phyloP scores from a whole-genome alignment of 352 stramenopile genomes.

The Phytopythium litorale region DNA sequence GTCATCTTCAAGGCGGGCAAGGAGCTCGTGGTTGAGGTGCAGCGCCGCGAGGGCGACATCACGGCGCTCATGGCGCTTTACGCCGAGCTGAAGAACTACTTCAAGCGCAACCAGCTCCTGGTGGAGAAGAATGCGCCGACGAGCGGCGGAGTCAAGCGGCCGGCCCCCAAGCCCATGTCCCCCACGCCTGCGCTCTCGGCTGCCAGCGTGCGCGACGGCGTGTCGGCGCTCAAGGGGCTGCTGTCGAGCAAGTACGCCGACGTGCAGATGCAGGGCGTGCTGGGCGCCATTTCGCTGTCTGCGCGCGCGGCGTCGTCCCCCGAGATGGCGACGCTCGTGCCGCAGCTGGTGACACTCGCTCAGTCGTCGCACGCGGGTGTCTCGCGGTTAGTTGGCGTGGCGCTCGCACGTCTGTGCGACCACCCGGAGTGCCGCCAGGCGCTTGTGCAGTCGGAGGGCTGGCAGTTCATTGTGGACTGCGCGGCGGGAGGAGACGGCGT shows the following conservation, averaged over 20 bases:
- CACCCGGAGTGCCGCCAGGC: conserved; percentile 80
- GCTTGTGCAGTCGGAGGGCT: conserved; percentile 77
- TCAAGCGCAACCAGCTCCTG: conserved; percentile 72
- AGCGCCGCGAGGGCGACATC: conserved; percentile 77
- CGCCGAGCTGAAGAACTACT: conserved; percentile 68
- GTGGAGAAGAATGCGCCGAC: conserved; percentile 40
- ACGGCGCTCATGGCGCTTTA: conserved; percentile 79
- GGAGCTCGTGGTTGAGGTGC: conserved; percentile 73
- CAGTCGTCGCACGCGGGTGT: conserved; percentile 64
- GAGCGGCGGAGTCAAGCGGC: conserved; percentile 52
- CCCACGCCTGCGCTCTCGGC: conserved; percentile 33
- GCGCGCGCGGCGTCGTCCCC: conserved; percentile 48
- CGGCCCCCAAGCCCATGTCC: conserved; percentile 50
- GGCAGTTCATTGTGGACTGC: conserved; percentile 81
- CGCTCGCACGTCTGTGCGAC: conserved; percentile 76
- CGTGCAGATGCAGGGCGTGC: conserved; percentile 76
- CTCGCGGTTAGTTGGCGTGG: conserved; percentile 59
- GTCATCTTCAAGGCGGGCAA: conserved; percentile 71
- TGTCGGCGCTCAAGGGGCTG: conserved; percentile 62
- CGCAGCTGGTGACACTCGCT: conserved; percentile 58
- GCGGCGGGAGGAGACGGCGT: conserved; percentile 58
- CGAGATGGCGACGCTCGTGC: conserved; percentile 63
- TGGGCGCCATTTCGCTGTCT: conserved; percentile 78
- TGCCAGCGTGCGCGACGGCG: conserved; percentile 47
- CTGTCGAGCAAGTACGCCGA: conserved; percentile 77